phyloP scores from a whole-genome alignment of 495 filamentous ascomycete species.

The Annulohypoxylon bovei region DNA sequence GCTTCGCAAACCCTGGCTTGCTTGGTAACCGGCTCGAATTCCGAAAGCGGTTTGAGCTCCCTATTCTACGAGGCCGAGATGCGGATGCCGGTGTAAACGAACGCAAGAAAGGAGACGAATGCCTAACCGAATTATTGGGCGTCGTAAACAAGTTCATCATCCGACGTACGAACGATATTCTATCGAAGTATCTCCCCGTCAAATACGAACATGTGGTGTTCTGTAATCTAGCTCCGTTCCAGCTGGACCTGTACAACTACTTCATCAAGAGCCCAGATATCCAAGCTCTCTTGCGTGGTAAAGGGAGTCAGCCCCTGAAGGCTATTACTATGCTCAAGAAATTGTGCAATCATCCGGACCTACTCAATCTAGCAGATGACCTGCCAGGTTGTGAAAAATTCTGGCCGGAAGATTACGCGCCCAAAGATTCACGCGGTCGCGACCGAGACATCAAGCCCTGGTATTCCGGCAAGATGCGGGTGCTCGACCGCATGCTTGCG shows the following conservation, averaged over 20 bases:
- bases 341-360: constrained; percentile 97
- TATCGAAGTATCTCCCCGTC: constrained; percentile 97
- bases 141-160: constrained; percentile 99
- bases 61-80: constrained; percentile 92
- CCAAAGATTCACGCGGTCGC: constrained; percentile 84
- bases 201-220: constrained; percentile 99
- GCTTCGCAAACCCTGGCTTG: constrained; percentile 94
- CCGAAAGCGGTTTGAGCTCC: constrained; percentile 92
- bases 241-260: constrained; percentile 91
- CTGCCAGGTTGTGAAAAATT: constrained; percentile 85
- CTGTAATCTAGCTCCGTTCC: constrained; percentile 93
- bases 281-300: constrained; percentile 88
- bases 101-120: constrained; percentile 83
- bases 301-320: constrained; percentile 95
- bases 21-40: constrained; percentile 92
- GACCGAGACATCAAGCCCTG: constrained; percentile 93
- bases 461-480: constrained; percentile 99
- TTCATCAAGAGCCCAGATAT: constrained; percentile 97
- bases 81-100: constrained; percentile 87
- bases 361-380: constrained; percentile 84
- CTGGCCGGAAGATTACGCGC: constrained; percentile 89
- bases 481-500: constrained; percentile 97
- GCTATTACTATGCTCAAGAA: constrained; percentile 98
- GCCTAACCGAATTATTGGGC: constrained; percentile 78
- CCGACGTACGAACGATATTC: constrained; percentile 94